Base-by-base conservation (phyloP, 2,329 filamentous ascomycete genomes). In the Macrophomina phaseolina region DNA sequence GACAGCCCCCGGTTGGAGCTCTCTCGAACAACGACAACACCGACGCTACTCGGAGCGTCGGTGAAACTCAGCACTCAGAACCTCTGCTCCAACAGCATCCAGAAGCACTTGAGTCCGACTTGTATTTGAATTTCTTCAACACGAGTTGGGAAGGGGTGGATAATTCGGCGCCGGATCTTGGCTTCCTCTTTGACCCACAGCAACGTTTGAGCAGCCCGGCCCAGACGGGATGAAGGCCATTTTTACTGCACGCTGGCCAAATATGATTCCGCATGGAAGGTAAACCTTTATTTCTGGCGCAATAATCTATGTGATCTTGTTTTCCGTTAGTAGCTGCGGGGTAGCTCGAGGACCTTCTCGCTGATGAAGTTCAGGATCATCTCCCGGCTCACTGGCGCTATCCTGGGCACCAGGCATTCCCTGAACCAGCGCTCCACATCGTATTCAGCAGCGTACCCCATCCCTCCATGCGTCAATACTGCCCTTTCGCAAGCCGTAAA, bases 321-420 rank as follows among this genome's bases (percentile, higher is more conserved):
- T 5, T 40, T 42, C 73, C 64, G n/a, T 40, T 49, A 91, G 70
- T 92, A 93, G 72, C 89, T 92, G 67, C 87, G 81, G 1, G 90
- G 90, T 32, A 92, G 72, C 3, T 83, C 79, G n/a, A 92, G 76
- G 0, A 87, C 89, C 78, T 87, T 91, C 75, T 92, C 90, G 2
- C 85, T 83, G 12, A 92, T 85, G 74, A 88, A 92, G 70, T 92
- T 92, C 81, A 91, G 80, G 63, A 92, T 91, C 90, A 92, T 92
- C 79, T 92, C 90, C 69, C 84, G 75, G 70, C 84, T 87, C 5
- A 89, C 84, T 0, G 86, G 86, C 2, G 86, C 86, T 68, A 89
- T 86, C 28, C 86, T 73, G 1, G 86, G 86, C 9, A 88, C 85
- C 67, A 88, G 82, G 63, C 83, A 84, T 74, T 88, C 86, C 45